Evolutionary conservation across 495 filamentous ascomycete genomes (phyloP).

Genomic region (Neurospora tetraspora): DNA sequence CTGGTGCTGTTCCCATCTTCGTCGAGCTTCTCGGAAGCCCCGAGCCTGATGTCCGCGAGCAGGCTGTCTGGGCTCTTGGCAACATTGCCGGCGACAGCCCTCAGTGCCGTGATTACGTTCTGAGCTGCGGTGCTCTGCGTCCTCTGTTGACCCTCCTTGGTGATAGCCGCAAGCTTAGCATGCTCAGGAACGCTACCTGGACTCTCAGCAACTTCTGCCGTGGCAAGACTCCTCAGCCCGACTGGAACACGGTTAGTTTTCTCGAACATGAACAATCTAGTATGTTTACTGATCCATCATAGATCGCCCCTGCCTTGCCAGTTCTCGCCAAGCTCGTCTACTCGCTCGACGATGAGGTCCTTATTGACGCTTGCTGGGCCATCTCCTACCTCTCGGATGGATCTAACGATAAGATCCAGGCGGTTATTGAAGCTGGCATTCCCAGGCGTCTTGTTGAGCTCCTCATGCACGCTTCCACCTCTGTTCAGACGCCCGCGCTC

Average conservation of each 20-base stretch:
- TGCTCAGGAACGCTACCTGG: constrained; percentile 98
- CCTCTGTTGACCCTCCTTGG: constrained; percentile 82
- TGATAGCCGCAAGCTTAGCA: constrained; percentile 97
- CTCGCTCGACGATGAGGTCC: constrained; percentile 94
- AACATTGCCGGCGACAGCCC: constrained; percentile 99
- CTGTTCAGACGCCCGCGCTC: constrained; percentile 94
- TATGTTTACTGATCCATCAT: constrained; percentile 14
- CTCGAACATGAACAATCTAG: not conserved
- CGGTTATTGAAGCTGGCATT: constrained; percentile 96
- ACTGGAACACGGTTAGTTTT: constrained; percentile 82
- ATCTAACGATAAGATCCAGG: constrained; percentile 98
- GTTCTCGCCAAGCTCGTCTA: constrained; percentile 96
- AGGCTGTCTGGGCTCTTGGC: constrained; percentile 97
- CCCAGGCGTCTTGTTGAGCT: constrained; percentile 95
- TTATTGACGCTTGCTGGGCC: constrained; percentile 99
- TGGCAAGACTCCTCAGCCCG: constrained; percentile 97
- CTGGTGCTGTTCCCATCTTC: constrained; percentile 96
- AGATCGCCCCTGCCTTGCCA: constrained; percentile 95
- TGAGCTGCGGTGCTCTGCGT: constrained; percentile 79
- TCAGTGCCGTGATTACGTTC: constrained; percentile 89
- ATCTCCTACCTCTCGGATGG: constrained; percentile 99
- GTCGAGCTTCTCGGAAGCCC: constrained; percentile 90
- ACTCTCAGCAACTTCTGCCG: constrained; percentile 99
- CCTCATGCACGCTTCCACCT: constrained; percentile 97
- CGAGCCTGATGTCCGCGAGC: constrained; percentile 96